Conservation (phyloP, 257 asterid genomes). For the Agastache rugosa region DNA sequence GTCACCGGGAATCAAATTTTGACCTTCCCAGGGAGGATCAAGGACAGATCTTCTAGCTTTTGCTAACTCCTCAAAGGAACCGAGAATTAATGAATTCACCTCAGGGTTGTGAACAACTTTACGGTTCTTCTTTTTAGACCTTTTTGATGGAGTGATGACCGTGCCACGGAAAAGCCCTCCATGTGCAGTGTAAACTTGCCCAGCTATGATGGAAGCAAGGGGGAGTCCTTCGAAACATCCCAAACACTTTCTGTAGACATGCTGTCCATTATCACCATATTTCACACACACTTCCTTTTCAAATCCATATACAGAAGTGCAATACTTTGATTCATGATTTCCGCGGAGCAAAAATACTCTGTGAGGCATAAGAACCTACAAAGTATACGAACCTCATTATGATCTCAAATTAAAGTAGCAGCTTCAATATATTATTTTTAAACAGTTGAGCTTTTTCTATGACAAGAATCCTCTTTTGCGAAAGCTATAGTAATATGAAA, state of each 20-base stretch:
- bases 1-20: conserved; percentile 95
- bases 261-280: conserved; percentile 88
- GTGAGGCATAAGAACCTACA: conserved; percentile 84
- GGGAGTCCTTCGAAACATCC: conserved; percentile 99
- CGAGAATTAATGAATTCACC: conserved; percentile 59
- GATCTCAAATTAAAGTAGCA: conserved; percentile 19
- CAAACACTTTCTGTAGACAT: conserved; percentile 91
- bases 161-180: conserved; percentile 95
- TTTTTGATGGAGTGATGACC: conserved; percentile 65
- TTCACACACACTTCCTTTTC: conserved; percentile 86
- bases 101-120: conserved; percentile 65
- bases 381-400: conserved; percentile 30
- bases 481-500: conserved; percentile 21
- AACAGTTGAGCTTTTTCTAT: conserved; percentile 1
- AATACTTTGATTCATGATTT: conserved; percentile 93
- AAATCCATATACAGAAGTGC: conserved; percentile 97
- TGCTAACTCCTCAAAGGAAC: conserved; percentile 87
- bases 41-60: conserved; percentile 96
- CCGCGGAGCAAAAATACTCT: conserved; percentile 94
- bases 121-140: conserved; percentile 85
- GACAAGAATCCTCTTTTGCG: conserved; percentile 21
- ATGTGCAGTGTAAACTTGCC: conserved; percentile 87
- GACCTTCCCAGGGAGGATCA: conserved; percentile 99
- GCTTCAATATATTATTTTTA: conserved; percentile 6
- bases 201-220: conserved; percentile 90